Evolutionary conservation across 2,329 filamentous ascomycete species (phyloP), one percentile per base, ranked within the genome.

Genomic region (Cytospora piceicola): DNA sequence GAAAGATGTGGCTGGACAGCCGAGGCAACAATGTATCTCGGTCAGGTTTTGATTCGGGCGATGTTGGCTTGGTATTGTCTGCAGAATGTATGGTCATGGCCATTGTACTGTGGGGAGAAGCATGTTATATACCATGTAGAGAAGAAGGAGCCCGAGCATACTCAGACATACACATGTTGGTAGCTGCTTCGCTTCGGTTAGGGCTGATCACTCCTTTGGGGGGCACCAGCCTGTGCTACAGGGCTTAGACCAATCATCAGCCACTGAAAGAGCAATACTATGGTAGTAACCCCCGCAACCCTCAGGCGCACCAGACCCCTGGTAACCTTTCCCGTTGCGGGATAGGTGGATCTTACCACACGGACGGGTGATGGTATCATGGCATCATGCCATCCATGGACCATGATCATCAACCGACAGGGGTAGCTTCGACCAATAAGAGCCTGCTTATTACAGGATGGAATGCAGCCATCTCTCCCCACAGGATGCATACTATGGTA

Each of bases 11-110:
- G 24, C 14, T 20, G 46, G 39, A n/a, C n/a, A 36, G 20, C 3
- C 22, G 20, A 57, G 53, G 52, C 32, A 24, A 15, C 39, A 61
- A 30, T 29, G 22, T 12, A 39, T 64, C 24, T 58, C 57, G 12
- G 57, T 67, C 20, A 46, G 30, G 3, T 67, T 67, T 59, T 67
- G 46, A 64, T 7, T 42, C 20, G 39, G 20, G 39, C 39, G 20
- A 17, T 42, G 39, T 1, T 17, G 39, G 34, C 34, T 36, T 36
- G 34, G 14, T 12, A 12, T 36, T 4, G 11, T 14, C 11, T 36
- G 34, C 12, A 14, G 34, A 15, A 36, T 14, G 2, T 4, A 4
- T 15, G 34, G 34, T 36, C 11, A 36, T 15, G 34, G 34, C 34
- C 34, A 36, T 36, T 4, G 15, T 2, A 9, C 34, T 36, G 34